Evolutionary conservation across 345 rosid genomes (phyloP), one percentile per base, ranked within the genome.

Genomic region (Sapria himalayana): DNA sequence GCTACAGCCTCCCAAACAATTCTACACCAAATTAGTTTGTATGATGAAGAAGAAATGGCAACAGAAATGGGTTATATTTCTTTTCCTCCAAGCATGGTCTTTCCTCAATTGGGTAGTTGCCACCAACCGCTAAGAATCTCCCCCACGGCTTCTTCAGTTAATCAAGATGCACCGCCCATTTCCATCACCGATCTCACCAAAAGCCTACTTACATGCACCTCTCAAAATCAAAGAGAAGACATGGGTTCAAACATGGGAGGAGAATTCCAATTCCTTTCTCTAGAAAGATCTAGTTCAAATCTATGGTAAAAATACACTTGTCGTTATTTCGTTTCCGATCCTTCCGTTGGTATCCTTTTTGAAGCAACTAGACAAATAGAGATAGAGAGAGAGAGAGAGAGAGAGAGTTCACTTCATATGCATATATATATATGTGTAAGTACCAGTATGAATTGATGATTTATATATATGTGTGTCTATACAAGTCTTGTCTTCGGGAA

Each of bases 1-100:
- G 66, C 81, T 38, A 51, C 72, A 3, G 51, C 69, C 29, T 59
- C 69, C 19, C 67, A 77, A 45, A 69, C 60, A 41, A 59, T 64
- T 61, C 45, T 56, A 39, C 60, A 54, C 60, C 73, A 63, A 22
- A 14, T 9, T 11, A 62, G 76, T 37, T 62, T 70, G 57, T 65
- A 72, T 43, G 81, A 74, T 51, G 85, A 70, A 22, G 64, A 72
- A 36, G 73, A 51, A 48, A 53, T 50, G 48, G 39, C 57, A 12
- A 19, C 79, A 32, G 74, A 70, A 42, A 52, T 75, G 60, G 80
- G 72, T 56, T 75, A 73, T 57, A 61, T 74, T 55, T 35, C 67
- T 50, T 73, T 71, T 48, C 62, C 74, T 48, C 56, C 46, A 50
- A 55, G 54, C 55, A 10, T 65, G 51, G 33, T 25, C 37, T 61